Conservation (phyloP, 495 filamentous ascomycete species). For the Friedmanniomyces simplex region DNA sequence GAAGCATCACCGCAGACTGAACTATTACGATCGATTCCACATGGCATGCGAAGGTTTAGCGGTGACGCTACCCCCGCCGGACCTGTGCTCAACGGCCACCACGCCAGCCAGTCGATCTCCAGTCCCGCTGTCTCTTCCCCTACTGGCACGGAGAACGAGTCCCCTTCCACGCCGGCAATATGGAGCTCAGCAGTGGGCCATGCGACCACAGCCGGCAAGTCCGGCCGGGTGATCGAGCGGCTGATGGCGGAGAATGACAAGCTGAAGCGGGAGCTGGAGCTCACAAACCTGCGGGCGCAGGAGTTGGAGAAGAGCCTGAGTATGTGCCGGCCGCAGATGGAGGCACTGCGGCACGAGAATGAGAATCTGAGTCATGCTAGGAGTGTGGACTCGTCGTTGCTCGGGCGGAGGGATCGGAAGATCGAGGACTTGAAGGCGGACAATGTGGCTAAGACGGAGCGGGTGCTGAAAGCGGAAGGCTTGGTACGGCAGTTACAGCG, state of each 20-base stretch:
- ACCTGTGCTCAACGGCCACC: background rate
- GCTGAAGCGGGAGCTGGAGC: constrained; percentile 65
- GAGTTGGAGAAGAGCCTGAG: constrained; percentile 47
- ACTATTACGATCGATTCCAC: background rate
- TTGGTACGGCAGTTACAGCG: constrained; percentile 11
- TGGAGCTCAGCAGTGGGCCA: constrained; percentile 73
- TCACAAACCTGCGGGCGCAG: constrained; percentile 48
- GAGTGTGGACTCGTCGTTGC: constrained; percentile 12
- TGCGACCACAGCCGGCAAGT: constrained; percentile 67
- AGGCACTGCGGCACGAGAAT: constrained; percentile 62
- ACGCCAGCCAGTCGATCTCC: background rate
- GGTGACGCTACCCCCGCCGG: constrained; percentile 6
- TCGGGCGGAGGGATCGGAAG: constrained; percentile 20
- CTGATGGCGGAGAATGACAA: constrained; percentile 83
- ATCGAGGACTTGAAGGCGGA: constrained; percentile 25
- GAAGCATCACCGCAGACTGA: background rate
- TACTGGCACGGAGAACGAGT: constrained; percentile 7
- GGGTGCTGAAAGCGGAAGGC: constrained; percentile 16
- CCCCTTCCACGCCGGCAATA: constrained; percentile 9
- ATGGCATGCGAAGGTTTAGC: constrained; percentile 11
- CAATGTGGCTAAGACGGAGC: constrained; percentile 12
- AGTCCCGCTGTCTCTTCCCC: background rate
- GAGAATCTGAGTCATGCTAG: constrained; percentile 48
- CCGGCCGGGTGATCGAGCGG: constrained; percentile 83
- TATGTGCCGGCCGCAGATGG: constrained; percentile 61